Evolutionary conservation across 192 early-diverging fungal species (phyloP), one percentile per base, ranked within the genome.

Genomic region (Rhizophagus prolifer): DNA sequence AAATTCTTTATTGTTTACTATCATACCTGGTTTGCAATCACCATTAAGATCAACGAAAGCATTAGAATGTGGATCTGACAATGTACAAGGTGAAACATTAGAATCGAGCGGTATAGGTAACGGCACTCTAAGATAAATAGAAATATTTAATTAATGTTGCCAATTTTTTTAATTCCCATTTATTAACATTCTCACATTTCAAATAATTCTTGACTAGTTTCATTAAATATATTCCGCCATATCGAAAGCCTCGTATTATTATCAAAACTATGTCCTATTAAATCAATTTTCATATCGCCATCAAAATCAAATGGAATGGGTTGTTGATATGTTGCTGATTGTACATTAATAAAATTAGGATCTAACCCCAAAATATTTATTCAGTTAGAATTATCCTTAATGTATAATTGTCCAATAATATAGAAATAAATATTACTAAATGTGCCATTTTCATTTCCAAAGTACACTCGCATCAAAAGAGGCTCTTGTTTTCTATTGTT

Each of bases 21-120:
- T 54, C 19, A 78, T 82, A 89, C 90, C 92, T 70, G 93, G 88
- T 68, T 93, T 80, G 79, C 96, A 98, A 86, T 98, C 96, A 28
- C 96, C 96, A 76, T 98, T 85, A 34, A 98, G 79, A 82, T 98
- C 96, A 1, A 98, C 76, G 88, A 96, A 98, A 6, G 95, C 95
- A 81, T 91, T 96, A 0, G 95, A 96, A 78, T 97, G 94, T n/a
- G 93, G 93, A 59, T 87, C 76, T 16, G 92, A 81, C n/a, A 90
- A 86, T 54, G 59, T 83, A 79, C 96, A 97, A 58, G 61, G 38
- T 23, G 82, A 79, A 25, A 69, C 60, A 10, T 76, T 80, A 10
- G 47, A 19, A 9, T 16, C 21, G 6, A 9, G 2, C 54, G 14
- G 26, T 44, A 68, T 9, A 46, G 64, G 28, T 30, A 76, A 41